phyloP scores from a whole-genome alignment of 1,139 yeast species.

The Debaryomyces nepalensis region DNA sequence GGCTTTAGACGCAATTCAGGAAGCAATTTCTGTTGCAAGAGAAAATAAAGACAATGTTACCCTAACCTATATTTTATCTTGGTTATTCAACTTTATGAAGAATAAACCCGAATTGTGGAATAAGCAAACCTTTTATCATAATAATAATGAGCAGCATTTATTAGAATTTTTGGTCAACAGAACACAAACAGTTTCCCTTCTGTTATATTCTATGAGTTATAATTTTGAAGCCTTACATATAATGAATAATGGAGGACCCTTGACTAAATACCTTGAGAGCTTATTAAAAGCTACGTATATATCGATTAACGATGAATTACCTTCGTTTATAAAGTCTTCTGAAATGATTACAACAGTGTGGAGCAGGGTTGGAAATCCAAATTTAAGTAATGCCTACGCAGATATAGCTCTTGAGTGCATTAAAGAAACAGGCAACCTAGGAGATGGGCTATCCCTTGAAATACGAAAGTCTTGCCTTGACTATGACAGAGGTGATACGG shows the following conservation, averaged over 20 bases:
- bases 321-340: slow-evolving; percentile 50
- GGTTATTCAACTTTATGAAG: slow-evolving; percentile 76
- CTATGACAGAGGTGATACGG: slow-evolving; percentile 45
- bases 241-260: slow-evolving; percentile 54
- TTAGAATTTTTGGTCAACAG: slow-evolving; percentile 64
- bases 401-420: slow-evolving; percentile 47
- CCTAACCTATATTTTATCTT: slow-evolving; percentile 74
- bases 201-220: slow-evolving; percentile 60
- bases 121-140: slow-evolving; percentile 44
- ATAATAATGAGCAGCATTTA: slow-evolving; percentile 58
- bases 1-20: slow-evolving; percentile 81
- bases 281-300: slow-evolving; percentile 58
- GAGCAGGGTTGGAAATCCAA: slow-evolving; percentile 54
- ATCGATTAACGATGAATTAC: slow-evolving; percentile 45
- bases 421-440: slow-evolving; percentile 31
- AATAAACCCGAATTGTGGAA: slow-evolving; percentile 64
- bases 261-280: slow-evolving; percentile 54
- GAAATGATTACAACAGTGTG: slow-evolving; percentile 54
- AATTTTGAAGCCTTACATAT: slow-evolving; percentile 62
- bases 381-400: slow-evolving; percentile 50
- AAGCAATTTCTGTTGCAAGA: slow-evolving; percentile 86
- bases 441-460: slow-evolving; percentile 43
- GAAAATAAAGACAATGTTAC: slow-evolving; percentile 80
- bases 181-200: slow-evolving; percentile 56
- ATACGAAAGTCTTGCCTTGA: slow-evolving; percentile 42